Percentiles rank a stretch among this genome's conserved stretches.
These are phyloP conservation scores for Chamaecyparis obtusa DNA, from an alignment of 75 land plant genomes.

Conservation along the genomic window DNA sequence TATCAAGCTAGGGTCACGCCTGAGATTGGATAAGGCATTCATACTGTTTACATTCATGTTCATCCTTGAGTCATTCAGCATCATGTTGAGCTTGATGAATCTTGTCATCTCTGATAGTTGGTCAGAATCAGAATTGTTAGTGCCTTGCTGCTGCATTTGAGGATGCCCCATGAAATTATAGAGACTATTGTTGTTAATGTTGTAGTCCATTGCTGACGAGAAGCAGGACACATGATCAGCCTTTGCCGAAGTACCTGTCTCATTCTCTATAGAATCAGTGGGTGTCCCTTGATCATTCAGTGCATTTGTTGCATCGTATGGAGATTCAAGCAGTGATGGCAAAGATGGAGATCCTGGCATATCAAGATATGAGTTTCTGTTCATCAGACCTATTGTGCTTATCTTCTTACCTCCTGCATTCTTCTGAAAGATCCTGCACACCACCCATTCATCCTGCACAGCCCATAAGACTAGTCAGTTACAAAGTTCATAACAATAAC, in stretches of 20 bases:
- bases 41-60: neutral
- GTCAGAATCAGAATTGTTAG: neutral
- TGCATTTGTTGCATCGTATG: neutral
- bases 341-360: conserved; percentile 10
- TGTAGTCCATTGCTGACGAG: neutral
- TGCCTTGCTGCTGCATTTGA: neutral
- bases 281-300: neutral
- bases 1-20: neutral
- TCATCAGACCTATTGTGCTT: neutral
- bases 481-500: neutral
- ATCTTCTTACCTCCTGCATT: conserved; percentile 36
- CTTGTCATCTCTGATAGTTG: neutral
- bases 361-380: neutral
- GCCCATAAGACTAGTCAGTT: neutral
- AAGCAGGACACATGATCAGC: conserved; percentile 2
- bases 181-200: neutral
- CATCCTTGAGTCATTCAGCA: neutral
- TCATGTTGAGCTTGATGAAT: neutral
- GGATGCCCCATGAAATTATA: neutral
- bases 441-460: conserved; percentile 65
- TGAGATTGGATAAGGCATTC: neutral
- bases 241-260: neutral
- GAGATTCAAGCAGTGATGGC: conserved; percentile 9
- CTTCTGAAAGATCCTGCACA: conserved; percentile 66
- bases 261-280: neutral